A percentile compares a stretch with the other conserved stretches of the same genome.
phyloP scores from a whole-genome alignment of 108 stramenopile genomes.

The Cyclotella cryptica region DNA sequence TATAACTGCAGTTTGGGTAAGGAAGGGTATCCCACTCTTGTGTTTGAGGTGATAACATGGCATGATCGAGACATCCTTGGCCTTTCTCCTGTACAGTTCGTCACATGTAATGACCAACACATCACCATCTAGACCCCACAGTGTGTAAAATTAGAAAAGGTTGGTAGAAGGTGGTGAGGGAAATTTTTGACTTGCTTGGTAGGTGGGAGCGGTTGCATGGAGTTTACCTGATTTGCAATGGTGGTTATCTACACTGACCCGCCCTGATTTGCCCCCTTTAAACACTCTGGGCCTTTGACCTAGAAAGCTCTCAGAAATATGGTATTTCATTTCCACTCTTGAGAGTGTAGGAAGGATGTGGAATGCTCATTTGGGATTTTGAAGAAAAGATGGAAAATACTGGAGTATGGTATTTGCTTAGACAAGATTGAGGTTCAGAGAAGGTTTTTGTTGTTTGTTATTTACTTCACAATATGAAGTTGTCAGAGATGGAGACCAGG shows the following conservation, averaged over 20 bases:
- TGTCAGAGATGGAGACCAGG: too few species aligned
- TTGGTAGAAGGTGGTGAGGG: conserved; percentile 30
- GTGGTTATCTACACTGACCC: conserved; percentile 56
- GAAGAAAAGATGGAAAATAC: too few species aligned
- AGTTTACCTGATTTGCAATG: conserved; percentile 50
- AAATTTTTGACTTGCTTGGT: conserved; percentile 9
- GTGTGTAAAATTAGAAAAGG: conserved; percentile 6
- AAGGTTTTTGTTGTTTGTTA: too few species aligned
- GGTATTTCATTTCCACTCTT: too few species aligned
- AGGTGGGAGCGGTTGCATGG: not conserved
- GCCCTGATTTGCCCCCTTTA: conserved; percentile 46
- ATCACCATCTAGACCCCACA: conserved; percentile 9
- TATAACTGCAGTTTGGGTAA: conserved; percentile 18
- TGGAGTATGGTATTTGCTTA: too few species aligned
- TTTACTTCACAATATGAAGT: too few species aligned
- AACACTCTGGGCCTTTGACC: not conserved
- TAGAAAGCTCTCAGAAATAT: conserved; percentile 7
- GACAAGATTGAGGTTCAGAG: too few species aligned
- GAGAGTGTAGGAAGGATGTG: too few species aligned
- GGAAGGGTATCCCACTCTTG: conserved; percentile 40
- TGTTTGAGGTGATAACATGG: conserved; percentile 35
- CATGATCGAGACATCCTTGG: conserved; percentile 2
- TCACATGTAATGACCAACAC: conserved; percentile 26
- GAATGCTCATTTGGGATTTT: conserved; percentile 72
- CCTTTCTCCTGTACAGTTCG: conserved; percentile 24